Conservation (phyloP, 768 basidiomycete species). For the Agrocybe chaxingu region DNA sequence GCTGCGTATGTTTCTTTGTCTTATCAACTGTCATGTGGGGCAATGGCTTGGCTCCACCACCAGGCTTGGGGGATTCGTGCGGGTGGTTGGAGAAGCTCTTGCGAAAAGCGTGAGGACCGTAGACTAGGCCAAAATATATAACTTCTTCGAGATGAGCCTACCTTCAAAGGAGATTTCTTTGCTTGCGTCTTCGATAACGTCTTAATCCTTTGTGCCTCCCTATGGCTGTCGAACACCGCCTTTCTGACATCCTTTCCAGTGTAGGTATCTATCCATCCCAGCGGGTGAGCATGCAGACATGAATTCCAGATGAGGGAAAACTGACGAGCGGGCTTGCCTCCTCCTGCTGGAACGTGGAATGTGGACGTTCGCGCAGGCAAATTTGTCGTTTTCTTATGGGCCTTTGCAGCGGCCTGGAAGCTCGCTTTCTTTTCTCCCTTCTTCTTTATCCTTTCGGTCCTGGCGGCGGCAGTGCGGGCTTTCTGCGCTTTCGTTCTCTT, state of each 20-base stretch:
- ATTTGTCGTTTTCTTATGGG: slow-evolving; percentile 1
- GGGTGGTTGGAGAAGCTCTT: background rate
- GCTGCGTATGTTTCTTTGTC: background rate
- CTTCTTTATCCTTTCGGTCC: background rate
- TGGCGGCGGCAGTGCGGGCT: background rate
- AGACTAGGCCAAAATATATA: background rate
- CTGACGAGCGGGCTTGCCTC: background rate
- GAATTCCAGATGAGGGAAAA: background rate
- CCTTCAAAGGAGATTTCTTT: background rate
- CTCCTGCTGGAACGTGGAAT: slow-evolving; percentile 2
- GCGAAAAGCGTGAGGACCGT: background rate
- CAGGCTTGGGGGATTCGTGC: background rate
- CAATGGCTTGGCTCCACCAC: background rate
- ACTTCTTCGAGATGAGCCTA: background rate
- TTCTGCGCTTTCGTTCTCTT: background rate
- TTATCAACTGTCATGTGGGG: slow-evolving; percentile 1
- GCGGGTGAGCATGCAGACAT: background rate
- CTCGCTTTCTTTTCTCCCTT: background rate
- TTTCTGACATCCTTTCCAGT: slow-evolving; percentile 5
- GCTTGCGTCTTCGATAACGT: background rate
- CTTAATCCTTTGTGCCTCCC: background rate
- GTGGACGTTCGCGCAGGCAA: background rate
- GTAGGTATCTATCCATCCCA: background rate
- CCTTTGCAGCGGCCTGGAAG: background rate
- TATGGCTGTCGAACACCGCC: slow-evolving; percentile 3